phyloP scores from a whole-genome alignment of 2,329 filamentous ascomycete genomes.

The Purpureocillium lavendulum region DNA sequence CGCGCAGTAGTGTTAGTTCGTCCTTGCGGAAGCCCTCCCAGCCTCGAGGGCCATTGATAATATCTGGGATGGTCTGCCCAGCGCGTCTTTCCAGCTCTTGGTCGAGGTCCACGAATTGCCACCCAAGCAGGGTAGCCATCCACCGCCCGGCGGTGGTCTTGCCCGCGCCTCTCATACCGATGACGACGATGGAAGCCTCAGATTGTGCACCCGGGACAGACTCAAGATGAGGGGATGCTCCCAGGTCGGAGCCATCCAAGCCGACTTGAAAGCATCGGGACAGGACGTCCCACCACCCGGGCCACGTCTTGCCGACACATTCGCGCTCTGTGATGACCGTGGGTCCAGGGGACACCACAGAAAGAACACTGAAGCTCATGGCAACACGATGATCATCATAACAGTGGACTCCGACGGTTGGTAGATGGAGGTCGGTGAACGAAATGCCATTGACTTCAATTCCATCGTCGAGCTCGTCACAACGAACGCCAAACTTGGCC shows the following conservation, averaged over 20 bases:
- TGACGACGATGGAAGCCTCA: slow-evolving; percentile 75
- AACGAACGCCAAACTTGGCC: slow-evolving; percentile 83
- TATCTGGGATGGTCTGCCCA: slow-evolving; percentile 73
- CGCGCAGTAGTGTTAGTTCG: slow-evolving; percentile 66
- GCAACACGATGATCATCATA: slow-evolving; percentile 97
- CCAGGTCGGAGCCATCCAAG: slow-evolving; percentile 66
- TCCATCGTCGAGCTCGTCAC: slow-evolving; percentile 87
- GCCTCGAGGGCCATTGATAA: slow-evolving; percentile 62
- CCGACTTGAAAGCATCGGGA: slow-evolving; percentile 67
- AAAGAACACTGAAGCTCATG: slow-evolving; percentile 94
- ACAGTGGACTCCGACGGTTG: slow-evolving; percentile 68
- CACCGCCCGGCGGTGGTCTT: slow-evolving; percentile 91
- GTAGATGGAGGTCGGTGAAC: slow-evolving; percentile 38
- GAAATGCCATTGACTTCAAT: slow-evolving; percentile 61
- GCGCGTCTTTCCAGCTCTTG: slow-evolving; percentile 70
- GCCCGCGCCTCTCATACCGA: slow-evolving; percentile 94
- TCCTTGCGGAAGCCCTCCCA: slow-evolving; percentile 84
- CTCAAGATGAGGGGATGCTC: slow-evolving; percentile 8
- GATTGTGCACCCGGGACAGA: slow-evolving; percentile 6
- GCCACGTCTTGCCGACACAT: slow-evolving; percentile 96
- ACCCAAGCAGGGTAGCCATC: slow-evolving; percentile 67
- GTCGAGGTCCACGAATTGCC: slow-evolving; percentile 81
- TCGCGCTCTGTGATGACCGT: slow-evolving; percentile 81
- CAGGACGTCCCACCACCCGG: slow-evolving; percentile 94
- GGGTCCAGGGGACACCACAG: slow-evolving; percentile 60